These are phyloP conservation scores for Malania oleifera DNA, from an alignment of 164 flowering plant genomes.

Conservation along the genomic window DNA sequence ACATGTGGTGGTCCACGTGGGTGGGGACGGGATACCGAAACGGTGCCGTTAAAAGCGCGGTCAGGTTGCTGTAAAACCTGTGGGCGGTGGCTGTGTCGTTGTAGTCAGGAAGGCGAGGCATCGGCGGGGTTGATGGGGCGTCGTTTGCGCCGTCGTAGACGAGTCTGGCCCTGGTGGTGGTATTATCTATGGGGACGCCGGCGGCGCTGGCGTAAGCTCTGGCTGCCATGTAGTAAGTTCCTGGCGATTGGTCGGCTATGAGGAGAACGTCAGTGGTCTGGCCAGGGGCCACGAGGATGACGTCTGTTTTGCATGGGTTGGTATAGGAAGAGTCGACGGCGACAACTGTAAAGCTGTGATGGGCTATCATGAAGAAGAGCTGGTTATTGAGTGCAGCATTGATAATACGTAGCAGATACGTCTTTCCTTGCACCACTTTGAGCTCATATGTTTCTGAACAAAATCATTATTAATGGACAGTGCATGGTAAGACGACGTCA, in stretches of 20 bases:
- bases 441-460: background rate
- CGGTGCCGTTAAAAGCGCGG: background rate
- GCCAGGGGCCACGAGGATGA: background rate
- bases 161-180: conserved; percentile 5
- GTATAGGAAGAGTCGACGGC: conserved; percentile 2
- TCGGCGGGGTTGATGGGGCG: background rate
- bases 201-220: background rate
- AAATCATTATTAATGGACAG: background rate
- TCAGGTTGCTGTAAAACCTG: conserved; percentile 10
- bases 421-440: background rate
- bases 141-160: background rate
- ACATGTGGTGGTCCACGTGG: conserved; percentile 12
- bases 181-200: background rate
- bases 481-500: too few relatives aligned
- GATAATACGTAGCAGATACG: conserved; percentile 2
- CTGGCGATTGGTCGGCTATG: background rate
- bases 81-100: conserved; percentile 12
- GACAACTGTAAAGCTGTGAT: background rate
- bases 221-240: conserved; percentile 7
- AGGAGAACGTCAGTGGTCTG: conserved; percentile 1
- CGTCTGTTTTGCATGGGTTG: background rate
- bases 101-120: conserved; percentile 3
- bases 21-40: conserved; percentile 4
- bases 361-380: conserved; percentile 4
- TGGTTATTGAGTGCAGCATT: conserved; percentile 7